Evolutionary conservation across 2,329 filamentous ascomycete genomes (phyloP).

Genomic region (Diaporthe destruens): DNA sequence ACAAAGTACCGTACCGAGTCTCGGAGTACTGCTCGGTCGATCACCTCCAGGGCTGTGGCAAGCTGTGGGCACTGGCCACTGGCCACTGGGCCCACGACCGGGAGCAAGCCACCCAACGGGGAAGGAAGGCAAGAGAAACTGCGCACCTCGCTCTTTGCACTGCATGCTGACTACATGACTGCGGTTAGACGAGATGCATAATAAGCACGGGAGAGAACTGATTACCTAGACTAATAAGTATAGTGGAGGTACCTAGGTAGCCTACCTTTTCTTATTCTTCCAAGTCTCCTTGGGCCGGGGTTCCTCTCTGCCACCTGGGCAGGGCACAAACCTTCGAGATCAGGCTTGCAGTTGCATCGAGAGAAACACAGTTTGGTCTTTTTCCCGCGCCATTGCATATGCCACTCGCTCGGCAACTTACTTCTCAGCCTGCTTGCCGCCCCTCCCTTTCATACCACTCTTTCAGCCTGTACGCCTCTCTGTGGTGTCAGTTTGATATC

Average conservation of each 20-base stretch:
- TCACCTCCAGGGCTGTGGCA: no score
- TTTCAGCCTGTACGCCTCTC: not conserved
- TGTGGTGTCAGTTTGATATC: not conserved
- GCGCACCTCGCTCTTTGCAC: not conserved
- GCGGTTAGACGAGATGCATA: constrained; percentile 7
- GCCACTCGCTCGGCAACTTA: not conserved
- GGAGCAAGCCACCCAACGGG: constrained; percentile 25
- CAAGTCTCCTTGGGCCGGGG: no score
- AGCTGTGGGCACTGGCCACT: no score
- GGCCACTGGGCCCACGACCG: no score
- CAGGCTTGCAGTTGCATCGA: not conserved
- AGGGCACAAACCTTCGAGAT: not conserved
- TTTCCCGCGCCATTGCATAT: not conserved
- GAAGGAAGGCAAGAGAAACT: not conserved
- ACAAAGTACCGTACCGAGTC: no score
- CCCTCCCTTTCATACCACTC: not conserved
- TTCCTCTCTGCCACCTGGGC: not conserved
- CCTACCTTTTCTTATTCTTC: not conserved
- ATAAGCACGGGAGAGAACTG: not conserved
- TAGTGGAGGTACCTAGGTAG: no score
- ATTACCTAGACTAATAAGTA: constrained; percentile 12
- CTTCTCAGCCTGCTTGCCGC: not conserved
- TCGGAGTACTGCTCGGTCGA: not conserved
- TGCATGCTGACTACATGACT: constrained; percentile 32
- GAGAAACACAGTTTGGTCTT: not conserved